Evolutionary conservation across 164 flowering plant species (phyloP), one percentile per base, ranked within the genome.

Genomic region (Taxillus chinensis): DNA sequence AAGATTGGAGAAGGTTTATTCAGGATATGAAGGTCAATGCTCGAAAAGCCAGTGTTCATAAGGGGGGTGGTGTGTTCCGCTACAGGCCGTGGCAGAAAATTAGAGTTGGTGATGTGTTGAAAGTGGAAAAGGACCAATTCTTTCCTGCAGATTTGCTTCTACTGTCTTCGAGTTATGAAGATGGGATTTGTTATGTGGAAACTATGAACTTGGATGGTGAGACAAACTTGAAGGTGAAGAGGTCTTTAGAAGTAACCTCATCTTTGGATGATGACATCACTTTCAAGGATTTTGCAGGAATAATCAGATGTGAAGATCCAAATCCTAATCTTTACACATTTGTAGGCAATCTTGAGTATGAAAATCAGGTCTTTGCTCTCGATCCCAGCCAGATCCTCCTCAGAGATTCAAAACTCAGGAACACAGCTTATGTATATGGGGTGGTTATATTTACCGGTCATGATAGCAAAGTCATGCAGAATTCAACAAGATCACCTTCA

Each of bases 151-250:
- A 91, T 70, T 70, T 91, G 73, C 84, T 88, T 46, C 68, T 91
- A 9, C 55, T 91, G 74, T 85, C 97, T 11, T 88, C 96, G 5
- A 78, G 90, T 71, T 86, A 86, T 63, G 96, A 86, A 51, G 97
- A 90, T 70, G 97, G 95, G 41, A 83, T 90, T 67, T 86, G 97
- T 72, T 90, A 90, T 72, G 97, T 90, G 61, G 97, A 90, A 75
- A 90, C 97, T 15, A 88, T 90, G 97, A 90, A 90, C 71, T 78
- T 91, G 66, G 97, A 91, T 72, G 96, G 97, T 27, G 97, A 91
- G 69, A 91, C 97, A 50, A 91, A 88, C 69, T 75, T 91, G 78
- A 91, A 91, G 70, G 82, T 86, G 13, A 91, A 88, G 78, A 80
- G 93, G 72, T 62, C 83, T 60, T 67, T 85, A 75, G 96, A 91